A percentile compares a stretch with the other conserved stretches of the same genome.
These are phyloP conservation scores for Brettanomyces naardenensis DNA, from an alignment of 805 yeast genomes.

Conservation along the genomic window DNA sequence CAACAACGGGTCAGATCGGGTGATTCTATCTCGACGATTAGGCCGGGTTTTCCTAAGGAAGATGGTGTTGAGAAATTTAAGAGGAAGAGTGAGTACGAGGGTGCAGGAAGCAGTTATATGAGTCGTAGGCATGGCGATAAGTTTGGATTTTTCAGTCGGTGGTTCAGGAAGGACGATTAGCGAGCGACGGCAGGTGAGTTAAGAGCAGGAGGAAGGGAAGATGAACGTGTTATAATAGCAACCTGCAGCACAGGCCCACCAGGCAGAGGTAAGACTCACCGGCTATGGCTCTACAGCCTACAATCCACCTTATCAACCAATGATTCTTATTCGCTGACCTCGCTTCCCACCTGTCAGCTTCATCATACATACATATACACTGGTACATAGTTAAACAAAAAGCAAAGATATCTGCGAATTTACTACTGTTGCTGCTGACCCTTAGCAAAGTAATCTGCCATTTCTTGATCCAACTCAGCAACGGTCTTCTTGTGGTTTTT, in stretches of 20 bases:
- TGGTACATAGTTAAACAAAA: too few relatives aligned
- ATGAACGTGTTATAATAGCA: too few relatives aligned
- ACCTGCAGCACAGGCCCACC: too few relatives aligned
- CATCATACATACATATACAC: too few relatives aligned
- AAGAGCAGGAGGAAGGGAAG: too few relatives aligned
- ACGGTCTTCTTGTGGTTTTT: constrained; percentile 57
- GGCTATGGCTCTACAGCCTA: too few relatives aligned
- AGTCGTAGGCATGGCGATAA: constrained; percentile 30
- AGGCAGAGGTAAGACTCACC: too few relatives aligned
- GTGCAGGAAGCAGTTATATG: constrained; percentile 57
- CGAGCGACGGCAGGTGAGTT: too few relatives aligned
- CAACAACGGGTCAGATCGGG: constrained; percentile 14
- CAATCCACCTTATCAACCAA: too few relatives aligned
- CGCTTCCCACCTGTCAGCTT: too few relatives aligned
- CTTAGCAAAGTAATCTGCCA: constrained; percentile 88
- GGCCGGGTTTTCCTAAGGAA: constrained; percentile 27
- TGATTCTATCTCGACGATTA: constrained; percentile 19
- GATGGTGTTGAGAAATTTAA: constrained; percentile 30
- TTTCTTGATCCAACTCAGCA: constrained; percentile 94
- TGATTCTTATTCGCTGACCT: too few relatives aligned
- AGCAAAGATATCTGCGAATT: too few relatives aligned
- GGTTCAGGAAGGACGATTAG: background rate
- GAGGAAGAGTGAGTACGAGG: constrained; percentile 60
- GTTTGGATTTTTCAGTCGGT: constrained; percentile 10
- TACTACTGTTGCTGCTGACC: constrained; percentile 22